Evolutionary conservation across 106 monocot species (phyloP), one percentile per base, ranked within the genome.

Genomic region (Narthecium ossifragum): DNA sequence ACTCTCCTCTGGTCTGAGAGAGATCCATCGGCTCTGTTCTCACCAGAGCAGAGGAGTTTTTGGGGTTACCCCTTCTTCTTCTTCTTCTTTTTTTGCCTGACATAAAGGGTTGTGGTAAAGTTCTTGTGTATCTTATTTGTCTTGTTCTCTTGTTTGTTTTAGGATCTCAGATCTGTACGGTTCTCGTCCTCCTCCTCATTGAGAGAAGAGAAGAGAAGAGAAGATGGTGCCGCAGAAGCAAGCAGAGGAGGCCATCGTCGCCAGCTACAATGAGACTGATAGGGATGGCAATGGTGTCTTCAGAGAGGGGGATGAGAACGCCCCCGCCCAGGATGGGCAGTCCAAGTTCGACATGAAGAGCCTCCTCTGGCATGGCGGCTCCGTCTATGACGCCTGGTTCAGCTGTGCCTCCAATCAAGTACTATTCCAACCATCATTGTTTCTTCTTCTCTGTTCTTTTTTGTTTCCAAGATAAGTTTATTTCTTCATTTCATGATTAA

Each of bases 381-480:
- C 91, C 72, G 91, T 78, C 61, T 92, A 78, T 58, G 91, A 92
- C 53, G 90, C 90, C 53, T 91, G 90, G 90, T 91, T 91, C 79
- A 91, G 85, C 71, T 91, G 90, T 61, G 90, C 91, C 59, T 92
- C 91, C 66, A 86, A 86, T 32, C 91, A 92, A 66, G 90, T 82
- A 70, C 0, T 26, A 2, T 34, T 11, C 13, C 27, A 5, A 14
- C 10, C 21, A 26, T n/a, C n/a, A 2, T 18, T 17, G 14, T 13
- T 31, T 21, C 17, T 17, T 60, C 14, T 49, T 39, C 5, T 36
- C 13, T 43, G 20, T 33, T 20, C 10, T 3, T 2, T 25, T 31
- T 18, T 48, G 20, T 39, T 21, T 0, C 18, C 30, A 25, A n/a
- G n/a, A 13, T 33, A 22, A 9, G 57, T 23, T 34, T 26, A 51